Percentiles rank a stretch among this genome's conserved stretches.
Evolutionary conservation across 1,284 basidiomycete genomes (phyloP).

Genomic region (Moniliella sp.): DNA sequence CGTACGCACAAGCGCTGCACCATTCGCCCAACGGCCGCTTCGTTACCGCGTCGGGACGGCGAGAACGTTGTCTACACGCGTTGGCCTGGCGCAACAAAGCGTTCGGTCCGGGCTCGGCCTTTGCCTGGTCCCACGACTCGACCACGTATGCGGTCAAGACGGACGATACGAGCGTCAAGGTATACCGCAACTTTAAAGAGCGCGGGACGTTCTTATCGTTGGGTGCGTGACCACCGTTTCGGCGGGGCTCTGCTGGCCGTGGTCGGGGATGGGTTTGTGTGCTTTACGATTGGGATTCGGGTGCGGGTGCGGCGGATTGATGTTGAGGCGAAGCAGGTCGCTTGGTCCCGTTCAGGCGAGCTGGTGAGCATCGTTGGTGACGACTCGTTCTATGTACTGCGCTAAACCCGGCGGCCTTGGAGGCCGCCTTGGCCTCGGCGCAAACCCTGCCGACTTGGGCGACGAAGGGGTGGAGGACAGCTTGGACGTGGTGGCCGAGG

Average conservation of each 20-base stretch:
- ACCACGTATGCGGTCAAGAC: slow-evolving; percentile 93
- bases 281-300: slow-evolving; percentile 98
- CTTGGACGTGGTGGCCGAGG: slow-evolving; percentile 79
- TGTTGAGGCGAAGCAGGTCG: slow-evolving; percentile 76
- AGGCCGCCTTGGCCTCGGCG: slow-evolving; percentile 52
- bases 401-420: slow-evolving; percentile 80
- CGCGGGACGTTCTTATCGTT: slow-evolving; percentile 46
- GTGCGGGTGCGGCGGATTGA: slow-evolving; percentile 85
- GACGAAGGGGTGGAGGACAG: slow-evolving; percentile 95
- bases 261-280: slow-evolving; percentile 66
- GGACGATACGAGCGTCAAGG: slow-evolving; percentile 48
- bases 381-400: slow-evolving; percentile 79
- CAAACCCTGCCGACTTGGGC: slow-evolving; percentile 49
- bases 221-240: slow-evolving; percentile 60
- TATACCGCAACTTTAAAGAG: slow-evolving; percentile 84
- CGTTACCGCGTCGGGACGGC: slow-evolving; percentile 81
- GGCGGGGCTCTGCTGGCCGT: slow-evolving; percentile 71
- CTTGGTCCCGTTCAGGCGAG: slow-evolving; percentile 76
- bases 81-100: slow-evolving; percentile 97
- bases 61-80: no score
- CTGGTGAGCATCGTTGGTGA: slow-evolving; percentile 69
- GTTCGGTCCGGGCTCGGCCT: slow-evolving; percentile 73
- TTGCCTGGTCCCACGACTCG: slow-evolving; percentile 88
- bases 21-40: slow-evolving; percentile 88
- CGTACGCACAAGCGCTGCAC: slow-evolving; percentile 63